Conservation (phyloP, 73 alveolate species). For the Diophrys appendiculata region DNA sequence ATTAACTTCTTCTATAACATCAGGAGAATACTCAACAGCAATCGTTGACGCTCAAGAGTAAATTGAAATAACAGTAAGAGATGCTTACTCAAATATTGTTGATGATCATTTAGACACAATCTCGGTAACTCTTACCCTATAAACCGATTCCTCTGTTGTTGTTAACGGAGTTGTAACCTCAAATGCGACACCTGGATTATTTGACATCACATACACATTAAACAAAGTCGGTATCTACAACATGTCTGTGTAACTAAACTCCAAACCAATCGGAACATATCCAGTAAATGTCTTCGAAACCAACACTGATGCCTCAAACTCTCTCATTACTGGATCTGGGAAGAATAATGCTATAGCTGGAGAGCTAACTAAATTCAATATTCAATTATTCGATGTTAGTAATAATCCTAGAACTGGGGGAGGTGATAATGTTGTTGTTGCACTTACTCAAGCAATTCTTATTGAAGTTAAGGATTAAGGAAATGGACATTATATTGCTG, state of each 20-base stretch:
- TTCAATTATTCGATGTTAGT: slow-evolving; percentile 43
- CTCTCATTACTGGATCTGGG: slow-evolving; percentile 53
- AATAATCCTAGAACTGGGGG: slow-evolving; percentile 47
- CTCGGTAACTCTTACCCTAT: slow-evolving; percentile 15
- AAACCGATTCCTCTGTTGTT: slow-evolving; percentile 3
- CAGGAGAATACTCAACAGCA: slow-evolving; percentile 35
- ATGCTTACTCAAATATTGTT: slow-evolving; percentile 38
- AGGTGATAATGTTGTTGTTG: slow-evolving; percentile 54
- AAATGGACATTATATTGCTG: slow-evolving; percentile 60
- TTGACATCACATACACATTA: slow-evolving; percentile 36
- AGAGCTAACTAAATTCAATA: slow-evolving; percentile 23
- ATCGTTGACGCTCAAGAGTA: slow-evolving; percentile 51
- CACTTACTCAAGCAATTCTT: not conserved
- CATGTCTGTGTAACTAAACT: slow-evolving; percentile 15
- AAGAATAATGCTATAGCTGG: slow-evolving; percentile 61
- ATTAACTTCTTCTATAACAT: slow-evolving; percentile 7
- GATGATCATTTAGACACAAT: slow-evolving; percentile 40
- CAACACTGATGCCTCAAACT: slow-evolving; percentile 51
- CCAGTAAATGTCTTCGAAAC: slow-evolving; percentile 28
- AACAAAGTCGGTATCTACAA: slow-evolving; percentile 27
- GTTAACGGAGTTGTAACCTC: slow-evolving; percentile 20
- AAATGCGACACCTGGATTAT: slow-evolving; percentile 53
- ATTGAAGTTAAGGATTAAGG: slow-evolving; percentile 42
- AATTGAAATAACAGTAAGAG: slow-evolving; percentile 31
- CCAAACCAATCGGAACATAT: slow-evolving; percentile 4